A percentile compares a stretch with the other conserved stretches of the same genome.
Conservation (phyloP, 108 stramenopile genomes). For the Cyclotella sp. region DNA sequence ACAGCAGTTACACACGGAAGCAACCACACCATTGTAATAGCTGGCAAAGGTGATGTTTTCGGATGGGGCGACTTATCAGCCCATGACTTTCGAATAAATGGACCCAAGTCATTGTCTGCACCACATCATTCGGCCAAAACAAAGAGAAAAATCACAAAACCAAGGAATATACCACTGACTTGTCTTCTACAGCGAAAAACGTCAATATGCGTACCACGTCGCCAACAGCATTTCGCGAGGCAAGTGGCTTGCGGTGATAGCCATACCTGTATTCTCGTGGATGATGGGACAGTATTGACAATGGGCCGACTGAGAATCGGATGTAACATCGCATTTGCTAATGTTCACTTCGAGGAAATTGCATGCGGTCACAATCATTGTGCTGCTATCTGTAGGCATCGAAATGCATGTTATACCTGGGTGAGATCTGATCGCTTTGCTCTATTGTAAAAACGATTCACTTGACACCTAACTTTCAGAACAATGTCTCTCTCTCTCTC, state of each 20-base stretch:
- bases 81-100: background rate
- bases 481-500: background rate
- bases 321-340: background rate
- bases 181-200: too few relatives aligned
- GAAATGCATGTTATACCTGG: constrained; percentile 26
- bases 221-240: background rate
- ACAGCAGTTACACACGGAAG: constrained; percentile 21
- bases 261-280: constrained; percentile 19
- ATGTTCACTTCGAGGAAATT: constrained; percentile 27
- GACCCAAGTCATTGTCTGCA: background rate
- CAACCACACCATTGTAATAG: constrained; percentile 5
- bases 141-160: constrained; percentile 4
- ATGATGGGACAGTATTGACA: constrained; percentile 18
- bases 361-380: constrained; percentile 36
- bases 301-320: constrained; percentile 28
- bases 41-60: constrained; percentile 9
- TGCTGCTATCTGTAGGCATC: constrained; percentile 15
- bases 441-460: background rate
- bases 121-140: background rate
- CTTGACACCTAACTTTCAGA: background rate
- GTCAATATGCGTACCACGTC: background rate
- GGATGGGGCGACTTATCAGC: constrained; percentile 24
- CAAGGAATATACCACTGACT: constrained; percentile 13
- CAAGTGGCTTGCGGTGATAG: constrained; percentile 31
- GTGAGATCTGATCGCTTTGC: background rate